Evolutionary conservation across 768 basidiomycete species (phyloP), one percentile per base, ranked within the genome.

Genomic region (Scleroderma bovista): DNA sequence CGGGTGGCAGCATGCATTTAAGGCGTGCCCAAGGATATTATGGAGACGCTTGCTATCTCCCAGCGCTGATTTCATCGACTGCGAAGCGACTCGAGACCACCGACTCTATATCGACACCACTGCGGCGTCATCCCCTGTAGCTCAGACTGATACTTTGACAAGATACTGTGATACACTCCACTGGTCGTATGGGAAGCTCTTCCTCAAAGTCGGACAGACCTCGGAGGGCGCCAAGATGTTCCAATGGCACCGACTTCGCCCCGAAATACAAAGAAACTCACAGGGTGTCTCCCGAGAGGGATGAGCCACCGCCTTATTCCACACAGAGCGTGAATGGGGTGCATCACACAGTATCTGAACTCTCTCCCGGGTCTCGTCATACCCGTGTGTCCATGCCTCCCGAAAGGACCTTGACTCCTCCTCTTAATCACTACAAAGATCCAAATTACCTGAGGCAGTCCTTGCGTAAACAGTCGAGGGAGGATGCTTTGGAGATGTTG

Each of bases 401-500:
- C 47, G 51, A 54, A 55, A 55, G 6, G 11, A 12, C 38, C 6
- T 19, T 53, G 1, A 50, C 42, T 47, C 43, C 64, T 8, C 51
- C 57, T 13, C n/a, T 38, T 23, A 19, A 57, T 8, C 59, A 51
- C 47, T 42, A 53, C 47, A 53, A 46, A 16, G 60, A 62, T 15
- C 33, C 64, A 20, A 54, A 56, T 3, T 64, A 66, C 32, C 39
- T 66, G 13, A 53, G 54, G 22, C 50, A 59, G 6, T 67, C 67
- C 0, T 52, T 67, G 55, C 59, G 59, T 15, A 51, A 48, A 2
- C 57, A 67, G 19, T 67, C 62, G 0, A 54, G 51, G 39, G 67
- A 67, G 47, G 54, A 67, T 12, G 67, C 62, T 1, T 44, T 67
- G 1, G 63, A 74, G 26, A 69, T 63, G 31, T 60, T 82, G 5